phyloP scores from a whole-genome alignment of 208 protist genomes.

The Leishmania major region DNA sequence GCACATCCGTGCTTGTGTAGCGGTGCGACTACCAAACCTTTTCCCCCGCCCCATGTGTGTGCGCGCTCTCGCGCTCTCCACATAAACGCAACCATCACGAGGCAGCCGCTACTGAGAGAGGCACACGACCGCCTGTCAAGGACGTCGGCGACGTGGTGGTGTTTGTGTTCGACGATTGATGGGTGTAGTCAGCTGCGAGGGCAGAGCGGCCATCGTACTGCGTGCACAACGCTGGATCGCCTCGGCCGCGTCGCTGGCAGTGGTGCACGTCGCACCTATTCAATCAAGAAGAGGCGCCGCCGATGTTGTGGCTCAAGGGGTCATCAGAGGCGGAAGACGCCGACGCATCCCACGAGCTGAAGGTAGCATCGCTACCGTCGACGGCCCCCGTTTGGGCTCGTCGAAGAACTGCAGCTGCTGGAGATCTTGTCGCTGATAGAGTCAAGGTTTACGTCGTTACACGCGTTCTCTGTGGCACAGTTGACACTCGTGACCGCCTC shows the following conservation, averaged over 20 bases:
- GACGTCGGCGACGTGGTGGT: not conserved
- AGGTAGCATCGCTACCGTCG: not conserved
- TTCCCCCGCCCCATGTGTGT: not conserved
- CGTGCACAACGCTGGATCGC: not conserved
- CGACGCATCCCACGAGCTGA: not conserved
- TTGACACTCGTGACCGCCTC: not conserved
- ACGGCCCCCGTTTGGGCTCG: not conserved
- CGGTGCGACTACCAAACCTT: not conserved
- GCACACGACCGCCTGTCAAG: not conserved
- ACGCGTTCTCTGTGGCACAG: slow-evolving; percentile 6
- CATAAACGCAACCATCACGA: not conserved
- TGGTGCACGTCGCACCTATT: not conserved
- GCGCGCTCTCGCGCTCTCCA: not conserved
- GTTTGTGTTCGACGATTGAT: not conserved
- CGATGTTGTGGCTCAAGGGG: not conserved
- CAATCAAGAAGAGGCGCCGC: not conserved
- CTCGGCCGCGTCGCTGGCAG: not conserved
- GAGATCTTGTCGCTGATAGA: slow-evolving; percentile 2
- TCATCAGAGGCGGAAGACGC: not conserved
- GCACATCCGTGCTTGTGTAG: not conserved
- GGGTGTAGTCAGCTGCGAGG: not conserved
- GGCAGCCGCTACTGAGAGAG: not conserved
- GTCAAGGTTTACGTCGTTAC: not conserved
- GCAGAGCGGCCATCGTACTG: not conserved
- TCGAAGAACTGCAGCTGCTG: not conserved